phyloP scores from a whole-genome alignment of 495 filamentous ascomycete species.

The Apiosordaria backusii region DNA sequence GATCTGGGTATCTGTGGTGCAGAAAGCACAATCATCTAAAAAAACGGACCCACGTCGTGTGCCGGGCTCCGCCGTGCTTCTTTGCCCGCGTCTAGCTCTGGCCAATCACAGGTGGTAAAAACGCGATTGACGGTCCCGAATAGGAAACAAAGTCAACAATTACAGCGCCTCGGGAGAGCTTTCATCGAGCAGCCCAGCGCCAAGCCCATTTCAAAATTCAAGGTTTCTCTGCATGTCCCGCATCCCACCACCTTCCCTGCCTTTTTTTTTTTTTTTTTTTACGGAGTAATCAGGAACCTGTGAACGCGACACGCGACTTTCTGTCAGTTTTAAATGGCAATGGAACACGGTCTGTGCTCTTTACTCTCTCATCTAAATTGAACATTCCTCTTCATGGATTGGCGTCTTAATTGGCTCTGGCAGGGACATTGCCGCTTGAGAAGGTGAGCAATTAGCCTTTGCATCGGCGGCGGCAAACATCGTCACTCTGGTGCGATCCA shows the following conservation, averaged over 20 bases:
- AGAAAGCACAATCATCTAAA: conserved; percentile 9
- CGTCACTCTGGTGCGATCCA: not conserved
- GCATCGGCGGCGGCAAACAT: not conserved
- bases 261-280: not conserved
- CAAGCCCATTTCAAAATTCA: conserved; percentile 14
- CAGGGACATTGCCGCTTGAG: too few species aligned
- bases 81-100: conserved; percentile 21
- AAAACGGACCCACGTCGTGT: conserved; percentile 22
- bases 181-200: conserved; percentile 6
- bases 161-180: not conserved
- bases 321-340: not conserved
- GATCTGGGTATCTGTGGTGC: conserved; percentile 3
- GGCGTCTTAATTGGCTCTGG: not conserved
- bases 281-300: not conserved
- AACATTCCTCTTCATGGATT: not conserved
- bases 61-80: conserved; percentile 9
- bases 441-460: not conserved
- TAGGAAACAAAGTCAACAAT: conserved; percentile 28
- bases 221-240: conserved; percentile 4
- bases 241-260: conserved; percentile 1
- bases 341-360: not conserved
- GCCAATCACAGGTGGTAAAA: conserved; percentile 21
- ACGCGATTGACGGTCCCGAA: conserved; percentile 19
- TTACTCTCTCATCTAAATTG: not conserved
- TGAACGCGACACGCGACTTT: not conserved